A percentile compares a stretch with the other conserved stretches of the same genome.
These are phyloP conservation scores for Phytophthora ramorum DNA, from an alignment of 352 stramenopile genomes.

Conservation along the genomic window DNA sequence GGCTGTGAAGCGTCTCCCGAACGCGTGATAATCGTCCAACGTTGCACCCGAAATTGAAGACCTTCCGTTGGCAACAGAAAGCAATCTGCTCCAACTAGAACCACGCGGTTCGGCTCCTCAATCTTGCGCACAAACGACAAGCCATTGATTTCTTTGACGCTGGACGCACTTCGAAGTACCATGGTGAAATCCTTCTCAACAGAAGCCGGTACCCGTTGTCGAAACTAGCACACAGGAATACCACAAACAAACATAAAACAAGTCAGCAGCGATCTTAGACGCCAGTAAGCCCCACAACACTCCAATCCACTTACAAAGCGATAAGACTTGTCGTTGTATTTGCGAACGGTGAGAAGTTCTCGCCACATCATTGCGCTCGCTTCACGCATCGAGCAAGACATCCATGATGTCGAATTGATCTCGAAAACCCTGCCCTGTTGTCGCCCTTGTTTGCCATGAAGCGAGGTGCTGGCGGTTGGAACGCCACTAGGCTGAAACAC, in stretches of 20 bases:
- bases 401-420: slow-evolving; percentile 6
- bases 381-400: slow-evolving; percentile 27
- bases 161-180: slow-evolving; percentile 11
- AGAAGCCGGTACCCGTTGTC: slow-evolving; percentile 19
- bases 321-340: slow-evolving; percentile 33
- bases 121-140: slow-evolving; percentile 37
- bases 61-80: slow-evolving; percentile 21
- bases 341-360: slow-evolving; percentile 15
- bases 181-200: slow-evolving; percentile 35
- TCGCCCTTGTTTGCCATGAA: neutral
- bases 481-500: slow-evolving; percentile 9
- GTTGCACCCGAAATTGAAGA: slow-evolving; percentile 26
- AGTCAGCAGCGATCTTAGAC: neutral
- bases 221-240: slow-evolving; percentile 11
- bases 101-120: slow-evolving; percentile 33
- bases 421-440: slow-evolving; percentile 16
- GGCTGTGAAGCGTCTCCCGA: neutral
- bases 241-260: neutral
- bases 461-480: neutral
- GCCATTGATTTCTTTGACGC: slow-evolving; percentile 14
- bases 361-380: slow-evolving; percentile 25
- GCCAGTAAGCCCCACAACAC: neutral
- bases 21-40: slow-evolving; percentile 29
- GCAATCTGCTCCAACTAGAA: slow-evolving; percentile 22
- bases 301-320: slow-evolving; percentile 28